Percentiles rank a stretch among this genome's conserved stretches.
Evolutionary conservation across 2,329 filamentous ascomycete species (phyloP).

Genomic region (Cordyceps militaris): DNA sequence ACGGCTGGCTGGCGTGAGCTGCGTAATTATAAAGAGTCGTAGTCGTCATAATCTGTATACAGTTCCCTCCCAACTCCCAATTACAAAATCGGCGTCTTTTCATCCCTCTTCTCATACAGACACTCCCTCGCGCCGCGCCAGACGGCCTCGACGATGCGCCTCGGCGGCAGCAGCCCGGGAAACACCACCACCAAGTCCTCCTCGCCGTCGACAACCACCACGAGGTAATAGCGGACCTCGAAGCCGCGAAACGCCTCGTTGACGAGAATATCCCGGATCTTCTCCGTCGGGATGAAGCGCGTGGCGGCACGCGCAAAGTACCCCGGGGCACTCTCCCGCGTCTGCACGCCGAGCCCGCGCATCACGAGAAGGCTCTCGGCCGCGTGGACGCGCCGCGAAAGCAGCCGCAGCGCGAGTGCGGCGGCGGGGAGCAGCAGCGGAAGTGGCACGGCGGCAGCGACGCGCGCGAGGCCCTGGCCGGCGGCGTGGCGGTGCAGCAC

Average conservation of each 20-base stretch:
- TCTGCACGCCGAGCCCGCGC: slow-evolving; percentile 85
- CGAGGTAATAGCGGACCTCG: slow-evolving; percentile 81
- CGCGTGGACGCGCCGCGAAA: slow-evolving; percentile 42
- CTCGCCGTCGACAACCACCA: slow-evolving; percentile 85
- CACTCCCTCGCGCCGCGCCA: slow-evolving; percentile 82
- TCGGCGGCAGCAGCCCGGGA: slow-evolving; percentile 66
- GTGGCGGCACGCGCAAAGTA: slow-evolving; percentile 49
- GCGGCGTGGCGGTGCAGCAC: slow-evolving; percentile 24
- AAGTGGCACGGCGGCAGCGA: slow-evolving; percentile 30
- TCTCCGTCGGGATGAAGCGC: slow-evolving; percentile 75
- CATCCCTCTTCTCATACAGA: slow-evolving; percentile 53
- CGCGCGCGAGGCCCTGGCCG: slow-evolving; percentile 24
- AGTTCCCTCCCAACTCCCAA: not conserved
- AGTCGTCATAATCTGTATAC: not conserved
- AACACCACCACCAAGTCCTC: slow-evolving; percentile 92
- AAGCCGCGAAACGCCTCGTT: slow-evolving; percentile 94
- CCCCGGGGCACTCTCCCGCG: slow-evolving; percentile 54
- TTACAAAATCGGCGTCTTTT: slow-evolving; percentile 23
- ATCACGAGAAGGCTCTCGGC: slow-evolving; percentile 86
- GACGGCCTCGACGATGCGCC: slow-evolving; percentile 73
- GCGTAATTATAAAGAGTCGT: not conserved
- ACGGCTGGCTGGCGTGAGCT: not conserved
- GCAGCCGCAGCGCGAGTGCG: slow-evolving; percentile 33
- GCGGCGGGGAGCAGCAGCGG: slow-evolving; percentile 34
- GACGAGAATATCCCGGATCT: slow-evolving; percentile 88